Evolutionary conservation across 495 filamentous ascomycete genomes (phyloP), one percentile per base, ranked within the genome.

Genomic region (Aspergillus affinis): DNA sequence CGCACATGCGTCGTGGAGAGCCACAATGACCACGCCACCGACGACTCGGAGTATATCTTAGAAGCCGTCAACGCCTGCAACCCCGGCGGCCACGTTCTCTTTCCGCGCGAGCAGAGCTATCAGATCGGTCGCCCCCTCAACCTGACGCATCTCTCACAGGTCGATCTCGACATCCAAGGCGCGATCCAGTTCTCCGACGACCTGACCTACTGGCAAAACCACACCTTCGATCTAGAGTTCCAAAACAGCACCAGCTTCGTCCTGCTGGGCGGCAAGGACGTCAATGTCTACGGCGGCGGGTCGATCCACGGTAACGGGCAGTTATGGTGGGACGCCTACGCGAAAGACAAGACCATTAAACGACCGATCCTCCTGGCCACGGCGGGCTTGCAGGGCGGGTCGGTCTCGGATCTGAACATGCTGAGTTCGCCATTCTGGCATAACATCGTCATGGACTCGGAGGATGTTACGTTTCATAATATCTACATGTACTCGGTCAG

Each of bases 401-500:
- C 46, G n/a, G 8, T 48, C 13, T 18, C 46, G n/a, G 46, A 21
- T 21, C 46, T 48, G 17, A 10, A 48, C 4, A n/a, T 48, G n/a
- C 46, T n/a, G 8, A n/a, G 20, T 48, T 48, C 46, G n/a, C 46
- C 46, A 7, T 21, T 18, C 4, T 48, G 46, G 46, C 46, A 48
- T 48, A 48, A 48, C n/a, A 18, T 48, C 12, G 20, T 48, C 2
- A 21, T 21, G 46, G 20, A 48, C 46, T 18, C n/a, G n/a, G 6
- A 3, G 20, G 46, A 48, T 15, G n/a, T 48, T 17, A 7, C 15
- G 46, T 18, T 48, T 4, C 20, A n/a, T 7, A 21, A 48, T 17
- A 48, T 48, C 20, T n/a, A 48, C 8, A 48, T 51, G 19, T 51
- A 27, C 27, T 59, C 47, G 8, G 19, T 30, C 48, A 53, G 32